Evolutionary conservation across 192 early-diverging fungal genomes (phyloP), one percentile per base, ranked within the genome.

Genomic region (Coemansia sp.): DNA sequence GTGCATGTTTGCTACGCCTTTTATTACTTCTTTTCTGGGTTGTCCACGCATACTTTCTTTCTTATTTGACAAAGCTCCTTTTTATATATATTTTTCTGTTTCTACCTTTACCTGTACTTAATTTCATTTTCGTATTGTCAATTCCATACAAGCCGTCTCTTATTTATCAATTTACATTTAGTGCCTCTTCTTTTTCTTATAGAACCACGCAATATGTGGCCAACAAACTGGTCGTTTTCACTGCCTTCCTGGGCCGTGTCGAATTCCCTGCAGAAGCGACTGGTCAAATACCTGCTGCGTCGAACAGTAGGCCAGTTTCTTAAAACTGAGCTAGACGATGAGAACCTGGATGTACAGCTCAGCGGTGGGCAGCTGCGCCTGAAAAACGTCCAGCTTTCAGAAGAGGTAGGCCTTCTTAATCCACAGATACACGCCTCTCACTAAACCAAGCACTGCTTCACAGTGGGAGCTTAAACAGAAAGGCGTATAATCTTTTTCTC

Each of bases 271-370:
- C 90, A 94, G 58, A 92, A 92, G 63, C 78, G 87, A 25, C 78
- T 94, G 26, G 80, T 87, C 41, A 92, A 89, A 60, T 93, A 88
- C 55, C 67, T 92, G 20, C 66, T 93, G 25, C 80, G 85, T 42
- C 82, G 82, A 46, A 85, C 92, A 9, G 81, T 95, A 32, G 92
- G 92, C 7, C 87, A 88, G 60, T 92, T 93, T 53, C 73, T 94
- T 30, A 82, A 85, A 45, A 82, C 91, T 19, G 72, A 91, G 23
- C 82, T 89, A 41, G 78, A 86, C 42, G 64, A 70, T 44, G 88
- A 88, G 30, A 83, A 91, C 58, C 80, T 92, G 49, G 92, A 94
- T 55, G 85, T 94, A 28, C 84, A 90, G 77, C 79, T 94, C 9
- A 81, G 82, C 28, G 81, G 85, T 34, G 92, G 90, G 3, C 78